Base-by-base conservation (phyloP, 169 alveolate species). In the Plasmodium relictum region DNA sequence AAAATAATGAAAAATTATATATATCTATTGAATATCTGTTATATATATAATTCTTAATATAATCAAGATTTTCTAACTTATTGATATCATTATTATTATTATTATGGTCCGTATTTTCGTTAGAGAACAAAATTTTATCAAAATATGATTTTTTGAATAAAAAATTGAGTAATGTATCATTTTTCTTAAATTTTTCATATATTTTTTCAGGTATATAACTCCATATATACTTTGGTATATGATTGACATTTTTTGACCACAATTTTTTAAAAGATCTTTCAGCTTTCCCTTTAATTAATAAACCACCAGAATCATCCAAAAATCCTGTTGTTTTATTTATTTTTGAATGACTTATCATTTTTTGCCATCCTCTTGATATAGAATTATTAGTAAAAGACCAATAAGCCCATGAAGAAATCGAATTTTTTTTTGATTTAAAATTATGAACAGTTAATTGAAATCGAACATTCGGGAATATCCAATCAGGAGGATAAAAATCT, bases 381-480 rank as follows among this genome's bases (percentile, higher is more conserved):
- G 98, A 98, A 68, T 95, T 96, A 66, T 96, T 94, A 26, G 96
- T 89, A 93, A 96, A 96, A 20, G 97, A 95, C 98, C 98, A 96
- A 80, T 96, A 97, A 39, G 98, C 98, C 98, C 98, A 96, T 24
- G 97, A 95, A 18, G 98, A 96, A 41, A 96, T 97, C 16, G 96
- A 94, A 72, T 94, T 97, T 73, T 96, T 96, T 50, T 96, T 97
- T 72, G 95, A 97, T 86, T 93, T 89, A 74, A 95, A 93, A 83
- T 96, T 96, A 59, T 96, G 97, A 31, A 96, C 98, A 24, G 98
- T 94, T 65, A 96, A 94, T 74, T 96, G 98, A 72, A 96, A 96
- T 3, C 98, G 94, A 16, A 96, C 98, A 88, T 96, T 96, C 48
- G 98, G 98, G 68, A 96, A 96, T 37, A 96, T 95, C 98, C 98